Evolutionary conservation across 2,329 filamentous ascomycete species (phyloP), one percentile per base, ranked within the genome.

Genomic region (Trichoderma citrinoviride): DNA sequence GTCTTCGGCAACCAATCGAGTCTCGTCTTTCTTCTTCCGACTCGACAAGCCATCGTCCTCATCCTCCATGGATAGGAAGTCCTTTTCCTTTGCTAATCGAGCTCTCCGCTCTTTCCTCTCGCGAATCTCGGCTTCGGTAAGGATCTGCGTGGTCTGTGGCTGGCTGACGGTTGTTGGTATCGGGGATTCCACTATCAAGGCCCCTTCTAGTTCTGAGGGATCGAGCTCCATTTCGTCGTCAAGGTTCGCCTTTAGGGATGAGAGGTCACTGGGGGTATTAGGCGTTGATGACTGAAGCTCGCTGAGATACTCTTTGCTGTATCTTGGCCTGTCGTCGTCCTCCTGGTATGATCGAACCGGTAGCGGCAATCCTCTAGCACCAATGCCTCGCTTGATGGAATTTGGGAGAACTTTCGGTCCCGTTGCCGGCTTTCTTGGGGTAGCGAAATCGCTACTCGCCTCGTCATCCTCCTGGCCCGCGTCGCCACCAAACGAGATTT

Each of bases 71-170:
- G 87, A 86, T 50, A 92, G 84, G 71, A 87, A 90, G 62, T 89
- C 87, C 55, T 90, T 77, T 68, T 85, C 79, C 71, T 93, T 67
- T 0, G 93, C 93, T 12, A 96, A 77, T 1, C 94, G 87, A n/a
- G 90, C 90, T 17, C 94, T 86, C 2, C 95, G 87, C 66, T 92
- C 91, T 77, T 97, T 98, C 80, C 93, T 96, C 77, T 96, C 93
- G 29, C 85, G 85, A 57, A 98, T 96, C 73, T 97, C 91, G 2
- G 90, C 86, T 67, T 93, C 90, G 2, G 90, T 93, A 3, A 94
- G 87, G 68, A 97, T 93, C 6, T 81, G 68, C 2, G 82, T 81
- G 12, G 72, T 75, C 25, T 67, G 70, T 15, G 72, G 74, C 23
- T 67, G 70, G 5, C 69, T 72, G 71, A 37, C 78, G 75, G 58